A percentile compares a stretch with the other conserved stretches of the same genome.
Conservation (phyloP, 2,329 filamentous ascomycete species). For the Pyrenophora teres region DNA sequence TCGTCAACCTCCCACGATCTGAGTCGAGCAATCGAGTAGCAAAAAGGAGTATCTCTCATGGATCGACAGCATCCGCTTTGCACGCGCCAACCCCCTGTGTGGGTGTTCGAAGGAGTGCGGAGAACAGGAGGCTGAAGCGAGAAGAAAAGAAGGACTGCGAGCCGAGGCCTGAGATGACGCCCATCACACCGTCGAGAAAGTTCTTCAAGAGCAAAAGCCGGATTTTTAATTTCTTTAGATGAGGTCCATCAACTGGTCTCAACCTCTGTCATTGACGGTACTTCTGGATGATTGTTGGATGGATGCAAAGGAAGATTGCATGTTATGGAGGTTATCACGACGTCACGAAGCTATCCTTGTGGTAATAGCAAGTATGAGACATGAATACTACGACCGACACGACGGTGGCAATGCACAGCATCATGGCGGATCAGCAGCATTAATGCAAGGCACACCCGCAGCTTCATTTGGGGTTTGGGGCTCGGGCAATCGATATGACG, state of each 20-base stretch:
- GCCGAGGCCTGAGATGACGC: constrained; percentile 5
- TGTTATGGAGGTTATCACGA: constrained; percentile 11
- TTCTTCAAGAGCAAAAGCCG: constrained; percentile 43
- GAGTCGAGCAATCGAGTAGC: constrained; percentile 26
- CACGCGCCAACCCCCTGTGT: constrained; percentile 13
- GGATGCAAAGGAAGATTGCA: constrained; percentile 5
- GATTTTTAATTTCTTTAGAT: constrained; percentile 47
- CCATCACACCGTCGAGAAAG: constrained; percentile 29
- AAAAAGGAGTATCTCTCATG: constrained; percentile 23
- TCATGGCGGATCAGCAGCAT: constrained; percentile 27
- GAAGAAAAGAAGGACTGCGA: constrained; percentile 19
- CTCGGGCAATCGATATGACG: constrained; percentile 25
- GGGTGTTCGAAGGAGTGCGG: constrained; percentile 10
- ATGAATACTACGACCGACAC: constrained; percentile 9
- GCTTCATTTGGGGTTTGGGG: constrained; percentile 21
- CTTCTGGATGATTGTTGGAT: constrained; percentile 4
- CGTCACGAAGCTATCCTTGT: constrained; percentile 26
- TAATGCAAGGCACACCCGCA: constrained; percentile 47
- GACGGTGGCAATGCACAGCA: constrained; percentile 4
- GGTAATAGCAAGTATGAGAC: constrained; percentile 15
- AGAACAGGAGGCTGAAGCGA: constrained; percentile 25
- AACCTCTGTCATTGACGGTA: neutral
- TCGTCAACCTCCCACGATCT: constrained; percentile 37
- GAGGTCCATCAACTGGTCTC: neutral
- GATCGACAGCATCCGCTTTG: constrained; percentile 27